phyloP scores from a whole-genome alignment of 2,329 filamentous ascomycete genomes.

The Fusarium liriodendri region DNA sequence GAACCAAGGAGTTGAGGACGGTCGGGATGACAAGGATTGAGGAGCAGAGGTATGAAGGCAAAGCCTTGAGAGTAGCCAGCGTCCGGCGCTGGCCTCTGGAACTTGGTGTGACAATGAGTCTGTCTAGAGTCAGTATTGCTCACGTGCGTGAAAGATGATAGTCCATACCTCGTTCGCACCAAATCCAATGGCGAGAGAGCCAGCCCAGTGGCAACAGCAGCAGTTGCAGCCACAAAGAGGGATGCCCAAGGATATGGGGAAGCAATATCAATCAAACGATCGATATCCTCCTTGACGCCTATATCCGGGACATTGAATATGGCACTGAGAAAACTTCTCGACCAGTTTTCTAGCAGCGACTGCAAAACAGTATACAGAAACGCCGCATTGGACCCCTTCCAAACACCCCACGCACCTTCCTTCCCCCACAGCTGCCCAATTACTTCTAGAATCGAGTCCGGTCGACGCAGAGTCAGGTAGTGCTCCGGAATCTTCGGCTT shows the following conservation, averaged over 20 bases:
- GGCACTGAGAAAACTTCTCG: slow-evolving; percentile 88
- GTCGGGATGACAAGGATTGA: slow-evolving; percentile 82
- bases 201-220: slow-evolving; percentile 78
- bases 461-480: slow-evolving; percentile 76
- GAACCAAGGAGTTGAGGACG: slow-evolving; percentile 84
- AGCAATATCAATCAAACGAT: slow-evolving; percentile 77
- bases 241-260: slow-evolving; percentile 86
- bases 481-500: slow-evolving; percentile 57
- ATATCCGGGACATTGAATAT: slow-evolving; percentile 90
- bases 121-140: slow-evolving; percentile 50
- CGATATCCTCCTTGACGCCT: slow-evolving; percentile 79
- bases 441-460: slow-evolving; percentile 87
- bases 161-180: slow-evolving; percentile 75
- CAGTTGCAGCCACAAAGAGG: slow-evolving; percentile 75
- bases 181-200: slow-evolving; percentile 89
- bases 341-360: slow-evolving; percentile 91
- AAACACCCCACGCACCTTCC: slow-evolving; percentile 90
- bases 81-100: slow-evolving; percentile 80
- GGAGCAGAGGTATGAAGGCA: slow-evolving; percentile 82
- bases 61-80: slow-evolving; percentile 78
- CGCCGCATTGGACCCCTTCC: slow-evolving; percentile 93
- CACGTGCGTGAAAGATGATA: not conserved
- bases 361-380: slow-evolving; percentile 91
- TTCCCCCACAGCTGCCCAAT: slow-evolving; percentile 89
- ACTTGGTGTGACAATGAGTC: slow-evolving; percentile 86